Percentiles rank a stretch among this genome's conserved stretches.
phyloP scores from a whole-genome alignment of 2,329 filamentous ascomycete genomes.

The Aspergillus aculeatus region DNA sequence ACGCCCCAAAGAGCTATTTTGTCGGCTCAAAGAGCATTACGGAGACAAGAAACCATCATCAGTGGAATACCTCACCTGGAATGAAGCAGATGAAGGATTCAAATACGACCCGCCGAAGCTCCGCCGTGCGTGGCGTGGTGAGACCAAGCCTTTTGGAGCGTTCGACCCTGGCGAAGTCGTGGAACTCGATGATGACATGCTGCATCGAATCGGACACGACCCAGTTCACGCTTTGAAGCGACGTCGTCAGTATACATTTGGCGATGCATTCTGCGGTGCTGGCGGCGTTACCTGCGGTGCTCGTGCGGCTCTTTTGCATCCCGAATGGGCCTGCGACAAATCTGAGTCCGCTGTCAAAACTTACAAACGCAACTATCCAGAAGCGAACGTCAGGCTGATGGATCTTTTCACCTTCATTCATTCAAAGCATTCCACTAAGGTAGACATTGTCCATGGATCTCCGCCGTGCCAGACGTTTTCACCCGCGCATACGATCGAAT shows the following conservation, averaged over 20 bases:
- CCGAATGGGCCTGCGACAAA: slow-evolving; percentile 66
- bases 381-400: slow-evolving; percentile 32
- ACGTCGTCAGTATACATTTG: slow-evolving; percentile 59
- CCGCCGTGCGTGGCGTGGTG: slow-evolving; percentile 35
- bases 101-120: slow-evolving; percentile 17
- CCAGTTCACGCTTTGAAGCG: slow-evolving; percentile 20
- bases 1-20: slow-evolving; percentile 31
- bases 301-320: slow-evolving; percentile 54
- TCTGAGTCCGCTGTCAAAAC: slow-evolving; percentile 57
- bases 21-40: slow-evolving; percentile 31
- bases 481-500: slow-evolving; percentile 61
- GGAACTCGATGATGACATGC: slow-evolving; percentile 16
- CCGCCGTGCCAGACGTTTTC: slow-evolving; percentile 79
- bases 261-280: slow-evolving; percentile 71
- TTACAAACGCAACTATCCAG: slow-evolving; percentile 59
- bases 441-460: slow-evolving; percentile 72
- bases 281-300: slow-evolving; percentile 52
- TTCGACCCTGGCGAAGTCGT: slow-evolving; percentile 5
- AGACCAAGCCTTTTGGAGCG: slow-evolving; percentile 32
- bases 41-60: slow-evolving; percentile 23
- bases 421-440: slow-evolving; percentile 37
- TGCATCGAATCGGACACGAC: slow-evolving; percentile 21
- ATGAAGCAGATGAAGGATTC: slow-evolving; percentile 31
- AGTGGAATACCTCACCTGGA: slow-evolving; percentile 30
- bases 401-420: slow-evolving; percentile 49